Evolutionary conservation across 805 yeast genomes (phyloP).

Genomic region (Wickerhamiella occidentalis): DNA sequence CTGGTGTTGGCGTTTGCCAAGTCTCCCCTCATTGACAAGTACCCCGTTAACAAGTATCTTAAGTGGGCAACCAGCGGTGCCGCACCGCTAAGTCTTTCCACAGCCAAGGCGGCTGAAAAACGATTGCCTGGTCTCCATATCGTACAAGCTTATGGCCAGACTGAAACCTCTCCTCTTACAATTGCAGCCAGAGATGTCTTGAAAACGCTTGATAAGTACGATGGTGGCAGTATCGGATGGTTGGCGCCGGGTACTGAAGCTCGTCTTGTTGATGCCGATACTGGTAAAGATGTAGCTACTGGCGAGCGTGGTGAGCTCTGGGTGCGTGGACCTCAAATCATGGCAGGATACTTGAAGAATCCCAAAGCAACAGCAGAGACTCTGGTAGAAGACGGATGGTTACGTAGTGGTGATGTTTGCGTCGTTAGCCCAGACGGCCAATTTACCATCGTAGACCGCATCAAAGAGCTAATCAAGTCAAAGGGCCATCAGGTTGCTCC

Average conservation of each 20-base stretch:
- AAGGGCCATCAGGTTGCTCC: constrained; percentile 83
- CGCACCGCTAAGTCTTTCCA: constrained; percentile 30
- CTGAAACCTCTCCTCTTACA: constrained; percentile 42
- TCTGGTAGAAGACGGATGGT: constrained; percentile 40
- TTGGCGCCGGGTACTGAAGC: constrained; percentile 36
- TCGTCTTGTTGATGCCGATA: constrained; percentile 29
- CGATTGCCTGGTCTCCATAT: constrained; percentile 7
- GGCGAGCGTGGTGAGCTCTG: constrained; percentile 45
- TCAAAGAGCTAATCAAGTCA: constrained; percentile 51
- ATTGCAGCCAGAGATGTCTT: constrained; percentile 24
- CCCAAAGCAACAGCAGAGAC: constrained; percentile 36
- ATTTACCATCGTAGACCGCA: constrained; percentile 41
- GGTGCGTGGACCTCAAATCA: constrained; percentile 43
- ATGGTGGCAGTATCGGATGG: constrained; percentile 33
- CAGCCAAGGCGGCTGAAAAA: neutral
- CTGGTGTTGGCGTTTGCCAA: constrained; percentile 36
- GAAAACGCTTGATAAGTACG: constrained; percentile 19
- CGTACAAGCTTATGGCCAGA: constrained; percentile 32
- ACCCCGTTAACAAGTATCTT: constrained; percentile 31
- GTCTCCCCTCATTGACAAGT: constrained; percentile 33
- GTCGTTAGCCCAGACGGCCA: constrained; percentile 30
- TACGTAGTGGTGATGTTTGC: constrained; percentile 45
- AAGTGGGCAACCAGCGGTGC: constrained; percentile 34
- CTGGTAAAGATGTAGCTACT: constrained; percentile 28
- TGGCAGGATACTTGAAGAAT: constrained; percentile 38